Evolutionary conservation across 1,284 basidiomycete species (phyloP).

Genomic region (Cutaneotrichosporon mucoides): DNA sequence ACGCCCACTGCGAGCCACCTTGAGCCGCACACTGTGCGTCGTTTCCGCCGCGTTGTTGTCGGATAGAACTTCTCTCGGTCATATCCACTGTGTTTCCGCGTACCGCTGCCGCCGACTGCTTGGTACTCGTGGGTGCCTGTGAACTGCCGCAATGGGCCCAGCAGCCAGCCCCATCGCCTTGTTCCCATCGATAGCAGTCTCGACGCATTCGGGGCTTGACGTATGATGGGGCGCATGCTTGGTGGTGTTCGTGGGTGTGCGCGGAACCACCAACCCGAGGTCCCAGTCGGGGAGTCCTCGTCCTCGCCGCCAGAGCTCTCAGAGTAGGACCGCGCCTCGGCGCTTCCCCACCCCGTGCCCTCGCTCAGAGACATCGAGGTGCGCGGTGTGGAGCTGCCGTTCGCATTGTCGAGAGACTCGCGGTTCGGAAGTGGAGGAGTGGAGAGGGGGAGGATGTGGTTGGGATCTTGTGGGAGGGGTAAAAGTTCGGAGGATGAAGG

Average conservation of each 20-base stretch:
- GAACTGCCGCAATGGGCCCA: not conserved
- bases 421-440: not conserved
- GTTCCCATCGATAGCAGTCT: not conserved
- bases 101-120: not conserved
- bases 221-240: not conserved
- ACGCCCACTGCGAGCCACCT: not conserved
- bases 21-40: not conserved
- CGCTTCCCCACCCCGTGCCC: conserved; percentile 11
- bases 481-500: not conserved
- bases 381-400: conserved; percentile 18
- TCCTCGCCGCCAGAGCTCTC: conserved; percentile 16
- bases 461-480: not conserved
- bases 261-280: conserved; percentile 1
- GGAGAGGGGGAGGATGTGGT: not conserved
- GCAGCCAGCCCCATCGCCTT: conserved; percentile 2
- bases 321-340: conserved; percentile 19
- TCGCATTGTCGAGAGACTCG: not conserved
- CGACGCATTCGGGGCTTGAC: not conserved
- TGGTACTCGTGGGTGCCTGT: not conserved
- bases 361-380: conserved; percentile 30
- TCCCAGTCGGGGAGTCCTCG: not conserved
- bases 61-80: not conserved
- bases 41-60: not conserved
- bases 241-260: not conserved
- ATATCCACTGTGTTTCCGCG: not conserved